phyloP scores from a whole-genome alignment of 2,329 filamentous ascomycete genomes.

The Aspergillus piperis region DNA sequence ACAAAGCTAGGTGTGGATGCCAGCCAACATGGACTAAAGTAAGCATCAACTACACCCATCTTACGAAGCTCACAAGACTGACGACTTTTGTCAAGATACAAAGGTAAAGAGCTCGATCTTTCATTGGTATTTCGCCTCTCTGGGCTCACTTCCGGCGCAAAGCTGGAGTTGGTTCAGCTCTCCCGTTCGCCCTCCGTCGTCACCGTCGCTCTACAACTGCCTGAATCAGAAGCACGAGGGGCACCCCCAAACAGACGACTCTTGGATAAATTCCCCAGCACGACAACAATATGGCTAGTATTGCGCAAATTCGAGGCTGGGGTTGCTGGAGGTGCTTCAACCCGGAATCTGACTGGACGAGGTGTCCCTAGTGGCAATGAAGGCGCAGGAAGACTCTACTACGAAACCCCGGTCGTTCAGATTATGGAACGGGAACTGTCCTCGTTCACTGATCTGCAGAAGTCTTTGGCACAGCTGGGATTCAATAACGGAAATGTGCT shows the following conservation, averaged over 20 bases:
- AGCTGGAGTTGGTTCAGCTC: constrained; percentile 85
- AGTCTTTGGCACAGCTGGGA: constrained; percentile 82
- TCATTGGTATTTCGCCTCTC: constrained; percentile 81
- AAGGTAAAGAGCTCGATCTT: constrained; percentile 82
- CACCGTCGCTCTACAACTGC: constrained; percentile 84
- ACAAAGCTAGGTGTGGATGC: constrained; percentile 72
- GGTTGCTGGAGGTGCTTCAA: constrained; percentile 60
- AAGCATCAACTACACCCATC: constrained; percentile 26
- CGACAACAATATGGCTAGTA: constrained; percentile 85
- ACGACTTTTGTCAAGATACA: constrained; percentile 57
- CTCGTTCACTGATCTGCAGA: constrained; percentile 79
- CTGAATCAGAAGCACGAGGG: constrained; percentile 66
- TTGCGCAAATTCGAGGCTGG: constrained; percentile 86
- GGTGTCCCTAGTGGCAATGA: constrained; percentile 65
- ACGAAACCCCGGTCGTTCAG: constrained; percentile 82
- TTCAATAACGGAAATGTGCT: constrained; percentile 81
- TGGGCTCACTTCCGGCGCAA: constrained; percentile 80
- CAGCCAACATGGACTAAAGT: constrained; percentile 81
- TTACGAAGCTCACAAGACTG: constrained; percentile 15
- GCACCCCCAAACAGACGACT: constrained; percentile 65
- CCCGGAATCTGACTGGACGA: constrained; percentile 80
- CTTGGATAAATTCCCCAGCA: constrained; percentile 82
- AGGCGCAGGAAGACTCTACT: constrained; percentile 75
- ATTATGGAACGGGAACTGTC: constrained; percentile 79
- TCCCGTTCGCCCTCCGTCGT: constrained; percentile 84